Conservation (phyloP, 1,139 yeast species). For the Pichia sp. region DNA sequence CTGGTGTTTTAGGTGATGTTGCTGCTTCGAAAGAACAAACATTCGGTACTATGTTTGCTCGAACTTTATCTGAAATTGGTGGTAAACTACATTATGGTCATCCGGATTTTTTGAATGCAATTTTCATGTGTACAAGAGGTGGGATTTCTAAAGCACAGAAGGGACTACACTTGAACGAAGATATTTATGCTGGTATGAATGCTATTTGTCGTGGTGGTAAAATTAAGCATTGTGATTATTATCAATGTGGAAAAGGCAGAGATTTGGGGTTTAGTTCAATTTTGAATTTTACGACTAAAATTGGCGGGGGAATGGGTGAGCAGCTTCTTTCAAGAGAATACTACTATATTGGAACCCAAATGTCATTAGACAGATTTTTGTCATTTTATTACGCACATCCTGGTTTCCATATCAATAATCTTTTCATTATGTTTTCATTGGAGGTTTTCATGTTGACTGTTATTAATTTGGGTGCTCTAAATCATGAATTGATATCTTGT, state of each 20-base stretch:
- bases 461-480: slow-evolving; percentile 63
- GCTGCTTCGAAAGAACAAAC: slow-evolving; percentile 95
- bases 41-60: slow-evolving; percentile 82
- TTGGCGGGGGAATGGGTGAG: slow-evolving; percentile 96
- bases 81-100: slow-evolving; percentile 90
- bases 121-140: slow-evolving; percentile 87
- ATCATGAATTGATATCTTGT: slow-evolving; percentile 57
- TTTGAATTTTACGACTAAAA: slow-evolving; percentile 77
- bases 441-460: slow-evolving; percentile 66
- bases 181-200: slow-evolving; percentile 87
- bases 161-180: slow-evolving; percentile 83
- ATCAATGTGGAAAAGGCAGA: slow-evolving; percentile 89
- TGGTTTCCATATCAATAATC: slow-evolving; percentile 81
- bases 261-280: slow-evolving; percentile 86
- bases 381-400: slow-evolving; percentile 91
- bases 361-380: slow-evolving; percentile 74
- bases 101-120: slow-evolving; percentile 80
- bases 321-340: slow-evolving; percentile 82
- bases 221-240: slow-evolving; percentile 82
- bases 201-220: slow-evolving; percentile 79
- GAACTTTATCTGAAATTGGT: slow-evolving; percentile 81
- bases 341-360: slow-evolving; percentile 70
- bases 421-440: slow-evolving; percentile 71
- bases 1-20: slow-evolving; percentile 83
- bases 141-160: slow-evolving; percentile 88